These are phyloP conservation scores for Wickerhamomyces sp. DNA, from an alignment of 1,139 yeast species.

Conservation along the genomic window DNA sequence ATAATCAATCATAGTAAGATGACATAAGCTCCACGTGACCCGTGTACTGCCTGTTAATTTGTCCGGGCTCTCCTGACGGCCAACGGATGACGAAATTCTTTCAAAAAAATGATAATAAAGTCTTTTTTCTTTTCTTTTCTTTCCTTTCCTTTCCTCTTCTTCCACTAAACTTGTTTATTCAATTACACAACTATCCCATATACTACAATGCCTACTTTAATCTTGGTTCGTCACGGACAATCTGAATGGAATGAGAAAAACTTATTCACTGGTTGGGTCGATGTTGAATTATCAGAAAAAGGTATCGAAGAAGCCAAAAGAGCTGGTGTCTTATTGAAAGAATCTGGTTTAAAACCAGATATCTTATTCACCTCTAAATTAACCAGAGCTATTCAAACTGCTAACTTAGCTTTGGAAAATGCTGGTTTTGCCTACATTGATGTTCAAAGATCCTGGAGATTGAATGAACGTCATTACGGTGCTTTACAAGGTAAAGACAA, in stretches of 20 bases:
- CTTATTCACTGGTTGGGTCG: slow-evolving; percentile 99
- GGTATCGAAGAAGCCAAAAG: slow-evolving; percentile 89
- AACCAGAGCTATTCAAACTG: slow-evolving; percentile 96
- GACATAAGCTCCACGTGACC: too few species aligned
- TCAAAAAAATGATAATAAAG: too few species aligned
- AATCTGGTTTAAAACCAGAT: slow-evolving; percentile 81
- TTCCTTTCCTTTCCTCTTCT: background rate
- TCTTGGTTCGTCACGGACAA: slow-evolving; percentile 96
- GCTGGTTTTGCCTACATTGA: slow-evolving; percentile 92
- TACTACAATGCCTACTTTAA: slow-evolving; percentile 56
- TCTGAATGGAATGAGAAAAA: slow-evolving; percentile 98
- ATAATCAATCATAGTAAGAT: background rate
- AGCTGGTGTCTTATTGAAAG: slow-evolving; percentile 92
- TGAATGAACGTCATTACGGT: slow-evolving; percentile 85
- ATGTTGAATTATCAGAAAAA: slow-evolving; percentile 75
- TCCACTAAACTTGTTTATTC: background rate
- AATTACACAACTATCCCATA: background rate
- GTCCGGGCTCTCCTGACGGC: slow-evolving; percentile 1
- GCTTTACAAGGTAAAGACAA: slow-evolving; percentile 98
- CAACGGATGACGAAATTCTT: background rate
- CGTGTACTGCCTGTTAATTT: too few species aligned
- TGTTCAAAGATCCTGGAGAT: slow-evolving; percentile 81
- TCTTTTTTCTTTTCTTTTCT: background rate
- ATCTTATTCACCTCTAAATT: slow-evolving; percentile 87
- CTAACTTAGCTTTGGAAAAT: slow-evolving; percentile 85